Base-by-base conservation (phyloP, 139 green algal species). In the Auxenochlorella protothecoides region DNA sequence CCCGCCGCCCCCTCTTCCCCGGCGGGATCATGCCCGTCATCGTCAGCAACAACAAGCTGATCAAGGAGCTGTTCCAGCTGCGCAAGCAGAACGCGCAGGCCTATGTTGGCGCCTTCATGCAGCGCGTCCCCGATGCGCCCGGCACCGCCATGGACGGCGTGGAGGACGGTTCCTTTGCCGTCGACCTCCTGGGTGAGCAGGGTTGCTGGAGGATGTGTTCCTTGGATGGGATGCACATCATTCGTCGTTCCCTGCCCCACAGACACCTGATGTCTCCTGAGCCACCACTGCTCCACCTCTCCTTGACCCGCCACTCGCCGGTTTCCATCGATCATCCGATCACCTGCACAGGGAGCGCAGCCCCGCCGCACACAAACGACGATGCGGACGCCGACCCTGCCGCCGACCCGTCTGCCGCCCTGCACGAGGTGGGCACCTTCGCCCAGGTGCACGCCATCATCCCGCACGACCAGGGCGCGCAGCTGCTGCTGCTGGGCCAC, bases 51-150 rank as follows among this genome's bases (percentile, higher is more conserved):
- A 83, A 88, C 66, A 82, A 83, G 72, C 78, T 97, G 11, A 85
- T 96, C 16, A 89, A 89, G 68, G 91, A 96, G 73, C 79, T 97
- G 44, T 63, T 87, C 61, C 87, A 94, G 51, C 76, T 89, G 59
- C 86, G 90, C 62, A 80, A 80, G 53, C 72, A 79, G 55, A 89
- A 90, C 9, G 91, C 78, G 0, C 89, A 94, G 59, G 87, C 89
- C 5, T 98, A 98, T 72, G 93, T 98, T 12, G 93, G 89, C 10
- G 90, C 92, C 6, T 98, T 98, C 80, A 80, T 98, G 13, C 72
- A 74, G 5, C 71, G 69, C 5, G 61, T 66, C 13, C n/a, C 60
- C 15, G 67, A 74, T 44, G 72, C 16, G 13, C 57, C 9, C 5
- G 14, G 15, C 14, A 8, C 69, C 2, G 68, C 62, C 7, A 44